Evolutionary conservation across 2,329 filamentous ascomycete genomes (phyloP).

Genomic region (Colletotrichum theobromicola): DNA sequence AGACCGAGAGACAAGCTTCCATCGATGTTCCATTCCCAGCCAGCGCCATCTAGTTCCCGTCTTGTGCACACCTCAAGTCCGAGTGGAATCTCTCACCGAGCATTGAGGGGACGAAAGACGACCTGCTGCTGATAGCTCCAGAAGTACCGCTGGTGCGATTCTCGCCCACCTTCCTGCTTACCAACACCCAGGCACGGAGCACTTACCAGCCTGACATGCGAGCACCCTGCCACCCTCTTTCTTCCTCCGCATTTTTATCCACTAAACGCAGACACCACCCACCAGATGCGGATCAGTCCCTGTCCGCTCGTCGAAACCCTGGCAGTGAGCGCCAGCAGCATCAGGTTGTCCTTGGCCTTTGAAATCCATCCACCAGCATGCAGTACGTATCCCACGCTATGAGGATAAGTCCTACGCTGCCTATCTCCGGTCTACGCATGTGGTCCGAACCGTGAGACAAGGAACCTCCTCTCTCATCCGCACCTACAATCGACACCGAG

Average conservation of each 20-base stretch:
- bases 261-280: neutral
- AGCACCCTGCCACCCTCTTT: slow-evolving; percentile 3
- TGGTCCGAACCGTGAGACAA: neutral
- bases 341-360: neutral
- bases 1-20: neutral
- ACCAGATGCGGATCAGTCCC: neutral
- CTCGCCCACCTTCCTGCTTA: slow-evolving; percentile 9
- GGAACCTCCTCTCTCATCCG: neutral
- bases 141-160: neutral
- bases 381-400: neutral
- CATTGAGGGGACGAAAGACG: neutral
- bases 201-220: slow-evolving; percentile 11
- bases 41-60: neutral
- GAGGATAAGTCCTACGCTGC: neutral
- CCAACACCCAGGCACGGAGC: slow-evolving; percentile 18
- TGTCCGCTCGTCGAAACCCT: neutral
- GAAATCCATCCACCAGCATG: neutral
- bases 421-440: neutral
- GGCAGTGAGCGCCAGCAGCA: neutral
- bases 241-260: neutral
- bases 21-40: neutral
- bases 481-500: neutral
- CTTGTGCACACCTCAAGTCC: neutral
- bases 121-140: neutral
- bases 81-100: neutral